Percentiles rank a stretch among this genome's conserved stretches.
Evolutionary conservation across 768 basidiomycete species (phyloP).

Genomic region (Psilocybe subaeruginosa): DNA sequence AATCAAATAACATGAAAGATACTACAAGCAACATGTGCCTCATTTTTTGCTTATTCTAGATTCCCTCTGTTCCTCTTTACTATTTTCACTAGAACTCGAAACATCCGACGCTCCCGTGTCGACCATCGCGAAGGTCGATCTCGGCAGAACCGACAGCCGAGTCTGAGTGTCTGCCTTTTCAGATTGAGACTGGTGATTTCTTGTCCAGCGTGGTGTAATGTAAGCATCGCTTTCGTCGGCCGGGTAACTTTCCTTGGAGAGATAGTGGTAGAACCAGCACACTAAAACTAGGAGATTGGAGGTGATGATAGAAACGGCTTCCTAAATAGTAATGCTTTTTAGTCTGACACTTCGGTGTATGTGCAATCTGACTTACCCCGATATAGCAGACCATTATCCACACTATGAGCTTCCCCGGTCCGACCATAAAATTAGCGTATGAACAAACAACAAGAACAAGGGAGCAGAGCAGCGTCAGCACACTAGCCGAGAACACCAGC

Average conservation of each 20-base stretch:
- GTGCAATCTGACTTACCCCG: not conserved
- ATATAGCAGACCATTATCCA: constrained; percentile 12
- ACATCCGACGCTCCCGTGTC: no score
- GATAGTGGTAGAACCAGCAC: constrained; percentile 2
- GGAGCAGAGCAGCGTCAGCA: constrained; percentile 1
- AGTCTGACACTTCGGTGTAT: not conserved
- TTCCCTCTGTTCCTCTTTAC: no score
- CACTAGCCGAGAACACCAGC: constrained; percentile 12
- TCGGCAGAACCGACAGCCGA: no score
- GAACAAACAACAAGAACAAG: not conserved
- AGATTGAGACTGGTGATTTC: not conserved
- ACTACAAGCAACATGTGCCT: no score
- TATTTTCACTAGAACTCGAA: no score
- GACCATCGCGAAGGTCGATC: no score
- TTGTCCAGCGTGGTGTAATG: not conserved
- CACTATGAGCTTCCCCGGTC: not conserved
- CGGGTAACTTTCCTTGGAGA: not conserved
- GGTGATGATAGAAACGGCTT: constrained; percentile 6
- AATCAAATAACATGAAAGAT: no score
- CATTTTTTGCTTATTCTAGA: no score
- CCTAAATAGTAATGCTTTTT: not conserved
- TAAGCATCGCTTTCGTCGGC: not conserved
- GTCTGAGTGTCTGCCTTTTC: not conserved
- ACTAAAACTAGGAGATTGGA: constrained; percentile 9
- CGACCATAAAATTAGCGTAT: not conserved